Evolutionary conservation across 148 eudicot genomes (phyloP).

Genomic region (Talinum fruticosum): DNA sequence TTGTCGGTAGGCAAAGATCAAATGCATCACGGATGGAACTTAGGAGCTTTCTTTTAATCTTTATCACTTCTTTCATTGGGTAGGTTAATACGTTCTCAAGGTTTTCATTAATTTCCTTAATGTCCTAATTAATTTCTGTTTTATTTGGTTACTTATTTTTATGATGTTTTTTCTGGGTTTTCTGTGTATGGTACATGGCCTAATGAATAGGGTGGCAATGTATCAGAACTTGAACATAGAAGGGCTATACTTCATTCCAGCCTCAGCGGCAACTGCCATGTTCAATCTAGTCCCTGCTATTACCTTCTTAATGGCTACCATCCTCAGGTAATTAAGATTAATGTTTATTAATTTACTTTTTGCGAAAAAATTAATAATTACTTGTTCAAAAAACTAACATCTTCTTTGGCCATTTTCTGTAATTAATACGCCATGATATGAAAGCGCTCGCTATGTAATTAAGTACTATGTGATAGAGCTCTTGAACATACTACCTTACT

Average conservation of each 20-base stretch:
- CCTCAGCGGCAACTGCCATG: conserved; percentile 61
- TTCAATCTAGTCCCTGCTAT: conserved; percentile 57
- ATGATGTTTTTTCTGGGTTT: neutral
- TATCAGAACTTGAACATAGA: conserved; percentile 53
- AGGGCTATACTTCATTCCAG: conserved; percentile 57
- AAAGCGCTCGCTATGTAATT: too few species aligned
- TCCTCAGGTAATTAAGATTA: conserved; percentile 1
- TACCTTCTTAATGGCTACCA: conserved; percentile 51
- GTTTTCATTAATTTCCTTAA: neutral
- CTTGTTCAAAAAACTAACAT: too few species aligned
- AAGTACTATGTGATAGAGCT: too few species aligned
- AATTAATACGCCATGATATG: too few species aligned
- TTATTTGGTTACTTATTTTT: neutral
- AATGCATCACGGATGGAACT: conserved; percentile 31
- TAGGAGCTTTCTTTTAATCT: conserved; percentile 54
- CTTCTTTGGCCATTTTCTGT: too few species aligned
- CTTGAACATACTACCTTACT: too few species aligned
- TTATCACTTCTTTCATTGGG: conserved; percentile 56
- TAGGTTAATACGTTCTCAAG: neutral
- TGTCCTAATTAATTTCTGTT: neutral
- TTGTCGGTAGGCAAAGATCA: conserved; percentile 11
- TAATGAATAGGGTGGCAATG: conserved; percentile 42
- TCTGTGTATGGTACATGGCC: too few species aligned
- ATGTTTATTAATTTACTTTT: too few species aligned
- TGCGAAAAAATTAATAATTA: too few species aligned